phyloP scores from a whole-genome alignment of 2,329 filamentous ascomycete species.

The Colletotrichum incanum region DNA sequence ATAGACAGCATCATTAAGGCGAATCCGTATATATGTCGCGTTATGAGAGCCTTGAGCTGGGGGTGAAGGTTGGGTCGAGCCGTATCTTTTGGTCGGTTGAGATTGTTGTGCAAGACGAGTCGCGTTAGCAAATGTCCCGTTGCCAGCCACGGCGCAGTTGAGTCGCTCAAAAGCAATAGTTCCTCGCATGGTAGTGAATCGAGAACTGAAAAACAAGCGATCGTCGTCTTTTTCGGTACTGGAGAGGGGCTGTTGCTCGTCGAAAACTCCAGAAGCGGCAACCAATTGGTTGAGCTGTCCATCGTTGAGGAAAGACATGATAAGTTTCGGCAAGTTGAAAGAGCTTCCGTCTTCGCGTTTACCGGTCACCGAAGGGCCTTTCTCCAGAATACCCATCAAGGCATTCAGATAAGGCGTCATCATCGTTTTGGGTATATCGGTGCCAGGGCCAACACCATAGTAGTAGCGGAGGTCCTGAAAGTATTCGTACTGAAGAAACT shows the following conservation, averaged over 20 bases:
- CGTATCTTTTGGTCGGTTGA: neutral
- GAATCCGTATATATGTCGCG: constrained; percentile 68
- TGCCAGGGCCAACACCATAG: constrained; percentile 74
- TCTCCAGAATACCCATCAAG: constrained; percentile 66
- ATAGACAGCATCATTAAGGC: constrained; percentile 76
- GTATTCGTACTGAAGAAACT: constrained; percentile 77
- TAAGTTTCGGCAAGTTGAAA: constrained; percentile 69
- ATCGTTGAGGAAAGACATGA: constrained; percentile 76
- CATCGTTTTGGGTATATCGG: constrained; percentile 67
- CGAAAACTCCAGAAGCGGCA: constrained; percentile 73
- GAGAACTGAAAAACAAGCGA: constrained; percentile 69
- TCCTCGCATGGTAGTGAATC: constrained; percentile 75
- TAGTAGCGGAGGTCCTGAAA: constrained; percentile 79
- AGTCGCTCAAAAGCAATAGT: constrained; percentile 77
- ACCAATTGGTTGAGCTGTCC: constrained; percentile 76
- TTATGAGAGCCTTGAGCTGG: constrained; percentile 45
- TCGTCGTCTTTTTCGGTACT: constrained; percentile 61
- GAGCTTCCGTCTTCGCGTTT: constrained; percentile 60
- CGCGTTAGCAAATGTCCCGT: constrained; percentile 34
- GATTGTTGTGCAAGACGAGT: neutral
- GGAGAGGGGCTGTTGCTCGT: constrained; percentile 66
- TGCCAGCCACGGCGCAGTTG: constrained; percentile 59
- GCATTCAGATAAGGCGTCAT: constrained; percentile 74
- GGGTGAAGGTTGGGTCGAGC: constrained; percentile 6
- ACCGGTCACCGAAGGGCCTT: constrained; percentile 67